These are phyloP conservation scores for Hura crepitans DNA, from an alignment of 441 rosid species.

Conservation along the genomic window DNA sequence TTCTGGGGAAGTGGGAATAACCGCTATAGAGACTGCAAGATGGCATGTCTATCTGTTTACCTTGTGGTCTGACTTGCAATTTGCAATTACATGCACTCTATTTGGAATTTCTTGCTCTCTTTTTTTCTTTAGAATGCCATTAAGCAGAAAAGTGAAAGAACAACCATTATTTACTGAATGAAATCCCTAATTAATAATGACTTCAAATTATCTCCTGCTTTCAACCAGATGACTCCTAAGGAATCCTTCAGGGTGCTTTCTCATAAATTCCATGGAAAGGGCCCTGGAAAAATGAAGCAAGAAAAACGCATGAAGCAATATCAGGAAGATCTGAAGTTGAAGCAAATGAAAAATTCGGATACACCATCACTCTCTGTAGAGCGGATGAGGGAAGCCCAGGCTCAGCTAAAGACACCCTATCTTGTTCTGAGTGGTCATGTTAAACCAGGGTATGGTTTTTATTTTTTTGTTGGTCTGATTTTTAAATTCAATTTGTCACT, in stretches of 20 bases:
- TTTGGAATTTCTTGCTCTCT: not conserved
- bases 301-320: conserved; percentile 93
- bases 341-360: conserved; percentile 95
- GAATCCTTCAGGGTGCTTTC: conserved; percentile 83
- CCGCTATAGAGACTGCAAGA: conserved; percentile 7
- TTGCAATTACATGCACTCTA: not conserved
- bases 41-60: not conserved
- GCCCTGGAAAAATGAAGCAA: conserved; percentile 98
- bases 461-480: not conserved
- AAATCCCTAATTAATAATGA: not conserved
- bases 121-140: not conserved
- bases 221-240: conserved; percentile 81
- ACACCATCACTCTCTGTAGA: conserved; percentile 84
- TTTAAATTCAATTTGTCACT: not conserved
- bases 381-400: conserved; percentile 97
- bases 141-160: conserved; percentile 5
- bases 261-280: conserved; percentile 96
- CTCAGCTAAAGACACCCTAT: conserved; percentile 81
- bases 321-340: conserved; percentile 77
- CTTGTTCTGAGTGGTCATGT: conserved; percentile 97
- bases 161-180: not conserved
- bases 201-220: conserved; percentile 8
- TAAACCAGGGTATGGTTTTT: conserved; percentile 67
- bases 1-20: not conserved
- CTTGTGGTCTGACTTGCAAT: not conserved